Percentiles rank a stretch among this genome's conserved stretches.
These are phyloP conservation scores for Magnusiomyces paraingens DNA, from an alignment of 1,139 yeast species.

Conservation along the genomic window DNA sequence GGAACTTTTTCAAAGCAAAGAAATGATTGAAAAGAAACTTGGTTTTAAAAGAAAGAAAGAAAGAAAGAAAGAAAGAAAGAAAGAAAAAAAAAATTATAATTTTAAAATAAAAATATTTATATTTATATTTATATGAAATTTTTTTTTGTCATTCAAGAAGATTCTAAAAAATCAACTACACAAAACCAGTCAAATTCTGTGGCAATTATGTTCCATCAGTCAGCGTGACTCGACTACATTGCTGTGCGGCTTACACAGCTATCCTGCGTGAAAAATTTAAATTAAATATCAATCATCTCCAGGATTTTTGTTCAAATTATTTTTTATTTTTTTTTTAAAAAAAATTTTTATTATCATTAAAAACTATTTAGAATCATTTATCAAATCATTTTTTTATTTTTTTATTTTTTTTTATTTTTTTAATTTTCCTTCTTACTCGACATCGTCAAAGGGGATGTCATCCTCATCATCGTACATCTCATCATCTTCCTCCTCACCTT, in stretches of 20 bases:
- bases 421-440: constrained; percentile 28
- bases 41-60: not conserved
- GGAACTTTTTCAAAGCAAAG: no score
- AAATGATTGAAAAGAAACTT: no score
- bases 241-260: no score
- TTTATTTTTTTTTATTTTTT: not conserved
- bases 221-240: no score
- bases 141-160: no score
- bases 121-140: no score
- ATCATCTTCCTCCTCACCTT: constrained; percentile 2
- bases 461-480: constrained; percentile 10
- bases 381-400: not conserved
- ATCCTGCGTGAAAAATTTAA: no score
- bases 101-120: not conserved
- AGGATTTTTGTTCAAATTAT: no score
- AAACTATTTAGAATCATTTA: not conserved
- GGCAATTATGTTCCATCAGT: no score
- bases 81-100: not conserved
- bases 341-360: not conserved
- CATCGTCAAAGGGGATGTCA: constrained; percentile 54
- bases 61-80: not conserved
- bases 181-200: no score
- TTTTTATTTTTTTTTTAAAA: not conserved
- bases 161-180: no score
- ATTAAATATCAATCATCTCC: no score